phyloP scores from a whole-genome alignment of 75 land plant species.

The Ceratopteris richardii region DNA sequence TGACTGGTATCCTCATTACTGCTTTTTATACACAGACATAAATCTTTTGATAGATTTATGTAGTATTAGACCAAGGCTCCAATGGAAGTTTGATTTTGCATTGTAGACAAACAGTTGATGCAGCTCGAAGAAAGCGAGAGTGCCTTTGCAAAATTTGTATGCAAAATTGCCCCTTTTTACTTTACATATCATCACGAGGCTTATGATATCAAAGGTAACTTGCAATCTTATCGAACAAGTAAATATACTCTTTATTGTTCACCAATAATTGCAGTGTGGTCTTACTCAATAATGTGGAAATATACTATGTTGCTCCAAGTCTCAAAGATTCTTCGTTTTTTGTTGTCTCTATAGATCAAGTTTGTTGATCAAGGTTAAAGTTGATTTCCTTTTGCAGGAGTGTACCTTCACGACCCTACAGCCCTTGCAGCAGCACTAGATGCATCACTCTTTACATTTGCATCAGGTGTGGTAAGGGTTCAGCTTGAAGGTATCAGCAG shows the following conservation, averaged over 20 bases:
- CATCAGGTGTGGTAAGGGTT: slow-evolving; percentile 83
- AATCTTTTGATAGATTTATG: not conserved
- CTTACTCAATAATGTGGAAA: no score
- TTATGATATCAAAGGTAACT: slow-evolving; percentile 56
- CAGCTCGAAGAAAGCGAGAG: slow-evolving; percentile 45
- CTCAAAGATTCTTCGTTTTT: no score
- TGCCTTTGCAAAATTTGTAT: slow-evolving; percentile 57
- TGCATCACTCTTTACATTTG: slow-evolving; percentile 74
- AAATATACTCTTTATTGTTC: not conserved
- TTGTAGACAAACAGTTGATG: slow-evolving; percentile 57
- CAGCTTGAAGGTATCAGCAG: slow-evolving; percentile 73
- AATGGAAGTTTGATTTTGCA: not conserved
- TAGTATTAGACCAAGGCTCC: not conserved
- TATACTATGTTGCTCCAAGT: no score
- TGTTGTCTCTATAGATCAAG: not conserved
- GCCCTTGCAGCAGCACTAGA: slow-evolving; percentile 71
- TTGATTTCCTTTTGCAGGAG: slow-evolving; percentile 46
- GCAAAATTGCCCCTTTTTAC: slow-evolving; percentile 50
- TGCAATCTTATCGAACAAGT: not conserved
- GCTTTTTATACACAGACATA: no score
- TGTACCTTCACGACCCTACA: slow-evolving; percentile 90
- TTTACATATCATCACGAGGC: slow-evolving; percentile 72
- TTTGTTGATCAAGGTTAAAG: no score
- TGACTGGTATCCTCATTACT: slow-evolving; percentile 50
- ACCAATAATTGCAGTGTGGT: no score